Conservation (phyloP, 83 land plant genomes). For the Picea abies region DNA sequence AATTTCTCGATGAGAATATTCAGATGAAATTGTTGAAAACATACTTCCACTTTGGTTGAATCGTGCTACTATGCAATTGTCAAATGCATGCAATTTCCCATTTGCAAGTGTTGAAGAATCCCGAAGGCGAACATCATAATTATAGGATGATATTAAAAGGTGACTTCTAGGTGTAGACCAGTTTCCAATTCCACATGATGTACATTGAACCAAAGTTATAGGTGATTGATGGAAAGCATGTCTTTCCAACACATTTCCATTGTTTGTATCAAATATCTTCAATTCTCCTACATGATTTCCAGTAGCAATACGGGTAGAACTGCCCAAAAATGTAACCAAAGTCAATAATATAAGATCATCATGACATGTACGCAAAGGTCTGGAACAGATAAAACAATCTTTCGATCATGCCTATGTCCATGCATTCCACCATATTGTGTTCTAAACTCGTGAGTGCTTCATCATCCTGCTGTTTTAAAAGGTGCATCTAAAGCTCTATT, state of each 20-base stretch:
- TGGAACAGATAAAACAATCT: constrained; percentile 90
- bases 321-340: constrained; percentile 23
- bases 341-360: constrained; percentile 74
- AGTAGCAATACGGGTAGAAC: constrained; percentile 67
- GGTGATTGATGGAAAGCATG: too few relatives aligned
- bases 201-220: too few relatives aligned
- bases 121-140: too few relatives aligned
- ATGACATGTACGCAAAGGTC: constrained; percentile 85
- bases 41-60: constrained; percentile 79
- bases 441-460: too few relatives aligned
- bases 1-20: constrained; percentile 60
- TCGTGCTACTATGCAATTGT: constrained; percentile 74
- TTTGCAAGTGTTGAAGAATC: not conserved
- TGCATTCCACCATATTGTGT: too few relatives aligned
- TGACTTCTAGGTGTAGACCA: too few relatives aligned
- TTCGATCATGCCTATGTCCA: constrained; percentile 9
- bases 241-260: constrained; percentile 47
- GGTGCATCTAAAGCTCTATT: too few relatives aligned
- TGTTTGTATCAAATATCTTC: too few relatives aligned
- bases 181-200: too few relatives aligned
- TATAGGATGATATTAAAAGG: too few relatives aligned
- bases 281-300: too few relatives aligned
- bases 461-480: too few relatives aligned
- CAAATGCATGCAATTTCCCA: constrained; percentile 78
- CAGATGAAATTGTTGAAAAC: constrained; percentile 18